A percentile compares a stretch with the other conserved stretches of the same genome.
phyloP scores from a whole-genome alignment of 257 asterid genomes.

The Henckelia pumila region DNA sequence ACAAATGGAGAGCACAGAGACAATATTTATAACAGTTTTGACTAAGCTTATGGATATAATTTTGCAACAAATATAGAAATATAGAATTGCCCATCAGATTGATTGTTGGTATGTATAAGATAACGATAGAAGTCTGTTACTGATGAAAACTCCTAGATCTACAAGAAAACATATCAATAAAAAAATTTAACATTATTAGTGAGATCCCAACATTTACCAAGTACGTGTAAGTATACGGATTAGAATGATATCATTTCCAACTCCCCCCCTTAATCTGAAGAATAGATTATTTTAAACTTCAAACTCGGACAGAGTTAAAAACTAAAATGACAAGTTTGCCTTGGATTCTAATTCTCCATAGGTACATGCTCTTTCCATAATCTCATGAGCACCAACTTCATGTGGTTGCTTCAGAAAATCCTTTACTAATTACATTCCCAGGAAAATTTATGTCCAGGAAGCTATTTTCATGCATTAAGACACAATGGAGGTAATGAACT shows the following conservation, averaged over 20 bases:
- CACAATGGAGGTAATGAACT: not conserved
- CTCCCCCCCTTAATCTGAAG: not conserved
- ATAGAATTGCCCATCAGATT: too few relatives aligned
- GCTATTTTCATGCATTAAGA: not conserved
- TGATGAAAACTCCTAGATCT: not conserved
- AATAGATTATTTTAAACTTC: too few relatives aligned
- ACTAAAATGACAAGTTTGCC: not conserved
- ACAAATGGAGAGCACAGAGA: conserved; percentile 8
- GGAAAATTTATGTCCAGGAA: not conserved
- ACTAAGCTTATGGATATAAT: conserved; percentile 8
- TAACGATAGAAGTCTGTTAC: not conserved
- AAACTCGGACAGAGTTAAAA: not conserved
- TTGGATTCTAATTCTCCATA: not conserved
- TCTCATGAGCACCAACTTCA: not conserved
- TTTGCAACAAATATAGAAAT: not conserved
- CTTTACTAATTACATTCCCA: not conserved
- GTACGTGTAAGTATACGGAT: not conserved
- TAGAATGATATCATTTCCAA: not conserved
- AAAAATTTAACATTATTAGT: not conserved
- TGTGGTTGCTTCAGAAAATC: not conserved
- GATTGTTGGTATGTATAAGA: too few relatives aligned
- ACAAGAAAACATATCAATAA: not conserved
- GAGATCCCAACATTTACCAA: not conserved
- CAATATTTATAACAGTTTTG: not conserved
- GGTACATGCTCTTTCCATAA: not conserved